phyloP scores from a whole-genome alignment of 768 basidiomycete genomes.

The Suillus subaureus region DNA sequence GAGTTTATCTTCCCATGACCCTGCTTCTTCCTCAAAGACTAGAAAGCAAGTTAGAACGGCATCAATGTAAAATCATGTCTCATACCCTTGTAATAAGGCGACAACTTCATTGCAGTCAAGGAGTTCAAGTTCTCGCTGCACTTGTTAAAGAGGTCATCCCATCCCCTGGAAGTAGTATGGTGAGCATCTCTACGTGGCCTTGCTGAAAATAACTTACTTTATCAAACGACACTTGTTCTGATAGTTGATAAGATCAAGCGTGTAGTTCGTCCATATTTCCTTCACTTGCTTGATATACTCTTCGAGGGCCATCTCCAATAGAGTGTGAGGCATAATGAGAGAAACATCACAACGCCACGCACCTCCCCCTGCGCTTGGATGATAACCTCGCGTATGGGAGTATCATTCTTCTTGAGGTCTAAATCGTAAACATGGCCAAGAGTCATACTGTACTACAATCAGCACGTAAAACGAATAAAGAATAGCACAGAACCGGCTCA shows the following conservation, averaged over 20 bases:
- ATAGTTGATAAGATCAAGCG: conserved; percentile 95
- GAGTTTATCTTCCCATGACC: conserved; percentile 95
- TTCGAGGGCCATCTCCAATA: conserved; percentile 84
- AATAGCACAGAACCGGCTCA: conserved; percentile 39
- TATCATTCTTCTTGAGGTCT: conserved; percentile 93
- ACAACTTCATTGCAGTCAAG: conserved; percentile 94
- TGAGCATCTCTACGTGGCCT: conserved; percentile 8
- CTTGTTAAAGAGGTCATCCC: conserved; percentile 97
- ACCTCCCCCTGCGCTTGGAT: conserved; percentile 98
- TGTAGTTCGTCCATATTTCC: conserved; percentile 95
- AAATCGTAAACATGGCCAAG: conserved; percentile 96
- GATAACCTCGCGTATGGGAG: conserved; percentile 90
- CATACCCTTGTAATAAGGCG: conserved; percentile 95
- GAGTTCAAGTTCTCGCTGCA: conserved; percentile 98
- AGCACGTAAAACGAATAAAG: conserved; percentile 9
- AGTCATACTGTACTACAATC: conserved; percentile 68
- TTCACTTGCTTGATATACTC: conserved; percentile 96
- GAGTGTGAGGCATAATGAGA: conserved; percentile 12
- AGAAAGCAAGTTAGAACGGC: conserved; percentile 11
- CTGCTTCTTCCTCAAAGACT: conserved; percentile 93
- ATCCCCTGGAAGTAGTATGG: conserved; percentile 58
- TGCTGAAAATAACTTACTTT: conserved; percentile 45
- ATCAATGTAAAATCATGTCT: not conserved
- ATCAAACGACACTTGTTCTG: conserved; percentile 99
- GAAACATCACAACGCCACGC: conserved; percentile 12